Evolutionary conservation across 345 rosid genomes (phyloP).

Genomic region (Diplotaxis tenuifolia): DNA sequence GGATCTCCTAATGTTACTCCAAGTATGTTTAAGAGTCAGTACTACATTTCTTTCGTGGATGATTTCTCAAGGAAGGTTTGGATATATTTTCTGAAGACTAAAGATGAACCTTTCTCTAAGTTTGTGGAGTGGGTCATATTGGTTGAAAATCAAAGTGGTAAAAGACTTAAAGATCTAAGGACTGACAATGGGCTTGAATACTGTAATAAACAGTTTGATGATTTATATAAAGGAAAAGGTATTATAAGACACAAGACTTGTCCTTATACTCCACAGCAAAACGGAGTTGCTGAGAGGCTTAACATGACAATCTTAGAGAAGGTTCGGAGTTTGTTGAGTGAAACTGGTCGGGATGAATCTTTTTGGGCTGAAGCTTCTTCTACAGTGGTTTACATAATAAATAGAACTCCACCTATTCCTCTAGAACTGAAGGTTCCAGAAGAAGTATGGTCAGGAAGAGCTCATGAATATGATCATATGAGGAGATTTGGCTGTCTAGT

Average conservation of each 20-base stretch:
- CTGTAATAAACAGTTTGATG: background rate
- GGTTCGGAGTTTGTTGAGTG: background rate
- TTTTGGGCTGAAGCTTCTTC: too few relatives aligned
- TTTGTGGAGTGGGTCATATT: background rate
- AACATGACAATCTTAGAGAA: background rate
- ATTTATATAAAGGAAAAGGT: background rate
- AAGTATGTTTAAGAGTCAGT: background rate
- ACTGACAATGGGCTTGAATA: background rate
- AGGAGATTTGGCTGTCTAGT: background rate
- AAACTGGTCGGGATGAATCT: background rate
- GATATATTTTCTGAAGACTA: background rate
- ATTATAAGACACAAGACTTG: background rate
- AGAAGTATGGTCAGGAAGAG: background rate
- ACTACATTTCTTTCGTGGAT: background rate
- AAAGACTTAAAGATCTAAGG: background rate
- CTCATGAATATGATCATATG: background rate
- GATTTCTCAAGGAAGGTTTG: background rate
- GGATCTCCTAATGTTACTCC: background rate
- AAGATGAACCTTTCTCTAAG: background rate
- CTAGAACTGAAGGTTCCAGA: too few relatives aligned
- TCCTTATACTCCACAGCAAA: background rate
- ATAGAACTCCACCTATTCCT: too few relatives aligned
- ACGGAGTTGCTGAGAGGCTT: background rate
- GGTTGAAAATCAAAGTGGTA: background rate
- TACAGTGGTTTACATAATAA: background rate